Evolutionary conservation across 192 early-diverging fungal genomes (phyloP).

Genomic region (Coemansia sp.): DNA sequence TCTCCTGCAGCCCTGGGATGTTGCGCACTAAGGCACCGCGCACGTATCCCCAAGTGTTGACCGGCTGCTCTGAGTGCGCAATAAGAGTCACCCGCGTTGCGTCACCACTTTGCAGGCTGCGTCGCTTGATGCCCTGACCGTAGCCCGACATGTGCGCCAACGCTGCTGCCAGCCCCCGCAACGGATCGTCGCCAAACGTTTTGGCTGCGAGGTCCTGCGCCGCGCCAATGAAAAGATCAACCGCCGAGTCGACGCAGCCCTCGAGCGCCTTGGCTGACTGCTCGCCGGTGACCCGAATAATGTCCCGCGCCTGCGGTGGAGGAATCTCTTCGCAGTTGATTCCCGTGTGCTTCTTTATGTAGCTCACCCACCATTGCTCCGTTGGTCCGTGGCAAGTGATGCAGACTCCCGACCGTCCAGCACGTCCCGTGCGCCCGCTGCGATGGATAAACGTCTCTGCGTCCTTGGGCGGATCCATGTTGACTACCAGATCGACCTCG

Average conservation of each 20-base stretch:
- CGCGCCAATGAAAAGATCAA: conserved; percentile 73
- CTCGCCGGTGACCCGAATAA: conserved; percentile 74
- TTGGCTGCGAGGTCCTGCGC: conserved; percentile 72
- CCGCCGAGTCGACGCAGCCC: conserved; percentile 68
- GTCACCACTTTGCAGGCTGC: conserved; percentile 81
- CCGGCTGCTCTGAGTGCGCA: conserved; percentile 58
- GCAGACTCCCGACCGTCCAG: conserved; percentile 81
- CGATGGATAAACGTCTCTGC: conserved; percentile 95
- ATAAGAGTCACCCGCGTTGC: conserved; percentile 80
- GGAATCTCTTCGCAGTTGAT: conserved; percentile 76
- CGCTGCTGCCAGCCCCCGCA: conserved; percentile 77
- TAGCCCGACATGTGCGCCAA: conserved; percentile 88
- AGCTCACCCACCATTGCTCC: conserved; percentile 78
- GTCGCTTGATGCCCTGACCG: conserved; percentile 73
- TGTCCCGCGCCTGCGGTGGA: conserved; percentile 88
- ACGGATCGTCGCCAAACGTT: conserved; percentile 66
- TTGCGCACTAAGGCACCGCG: conserved; percentile 70
- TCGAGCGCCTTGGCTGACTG: conserved; percentile 73
- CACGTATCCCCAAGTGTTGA: conserved; percentile 83
- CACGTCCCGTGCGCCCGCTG: conserved; percentile 92
- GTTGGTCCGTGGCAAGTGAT: conserved; percentile 91
- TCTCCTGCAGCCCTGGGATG: conserved; percentile 69
- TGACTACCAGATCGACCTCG: conserved; percentile 95
- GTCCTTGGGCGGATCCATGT: conserved; percentile 92
- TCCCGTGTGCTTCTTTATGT: conserved; percentile 76